A percentile compares a stretch with the other conserved stretches of the same genome.
These are phyloP conservation scores for Trichosporon sp. DNA, from an alignment of 1,284 basidiomycete genomes.

Conservation along the genomic window DNA sequence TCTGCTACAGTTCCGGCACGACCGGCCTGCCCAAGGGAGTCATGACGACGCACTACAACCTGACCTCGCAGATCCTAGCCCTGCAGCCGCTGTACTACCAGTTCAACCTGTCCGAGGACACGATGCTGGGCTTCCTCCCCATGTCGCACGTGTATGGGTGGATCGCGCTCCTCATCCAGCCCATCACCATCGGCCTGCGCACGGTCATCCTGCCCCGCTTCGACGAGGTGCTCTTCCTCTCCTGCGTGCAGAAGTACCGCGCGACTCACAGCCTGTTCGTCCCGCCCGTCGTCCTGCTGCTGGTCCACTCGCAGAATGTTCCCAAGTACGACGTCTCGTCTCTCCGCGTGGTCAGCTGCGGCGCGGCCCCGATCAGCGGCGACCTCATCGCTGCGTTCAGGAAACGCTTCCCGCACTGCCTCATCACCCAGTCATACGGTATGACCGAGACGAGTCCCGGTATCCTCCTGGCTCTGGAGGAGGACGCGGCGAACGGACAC, in stretches of 20 bases:
- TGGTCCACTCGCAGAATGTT: conserved; percentile 53
- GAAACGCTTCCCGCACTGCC: conserved; percentile 11
- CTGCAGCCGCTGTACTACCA: not conserved
- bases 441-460: conserved; percentile 51
- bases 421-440: conserved; percentile 44
- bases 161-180: conserved; percentile 54
- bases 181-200: conserved; percentile 57
- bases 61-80: conserved; percentile 45
- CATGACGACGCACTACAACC: conserved; percentile 61
- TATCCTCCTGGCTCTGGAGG: conserved; percentile 19
- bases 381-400: conserved; percentile 31
- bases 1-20: conserved; percentile 65
- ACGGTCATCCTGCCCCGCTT: conserved; percentile 67
- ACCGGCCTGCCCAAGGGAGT: conserved; percentile 47
- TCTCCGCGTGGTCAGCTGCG: conserved; percentile 60
- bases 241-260: not conserved
- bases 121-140: conserved; percentile 13
- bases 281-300: conserved; percentile 69
- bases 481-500: not conserved
- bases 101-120: conserved; percentile 5
- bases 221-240: conserved; percentile 27
- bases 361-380: conserved; percentile 71
- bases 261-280: conserved; percentile 61
- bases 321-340: conserved; percentile 64
- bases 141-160: conserved; percentile 19